Base-by-base conservation (phyloP, 352 stramenopile species). In the Blastocystis sp. region DNA sequence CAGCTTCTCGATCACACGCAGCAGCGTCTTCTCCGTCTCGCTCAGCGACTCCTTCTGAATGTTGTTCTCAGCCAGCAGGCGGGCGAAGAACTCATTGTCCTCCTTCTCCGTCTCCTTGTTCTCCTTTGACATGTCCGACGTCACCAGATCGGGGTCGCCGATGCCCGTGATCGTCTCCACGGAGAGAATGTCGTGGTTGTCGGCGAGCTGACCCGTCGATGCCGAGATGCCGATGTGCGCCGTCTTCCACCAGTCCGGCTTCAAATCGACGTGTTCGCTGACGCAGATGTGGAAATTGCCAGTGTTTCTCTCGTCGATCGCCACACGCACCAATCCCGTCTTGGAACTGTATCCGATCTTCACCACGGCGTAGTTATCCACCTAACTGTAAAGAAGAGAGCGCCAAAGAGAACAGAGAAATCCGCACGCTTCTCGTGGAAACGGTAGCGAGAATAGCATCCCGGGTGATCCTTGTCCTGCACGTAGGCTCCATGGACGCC, bases 171-270 rank as follows among this genome's bases (percentile, higher is more conserved):
- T 82, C 16, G 90, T 89, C 51, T 92, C 67, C 6, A 93, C 78
- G 4, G n/a, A 77, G 13, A 94, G 63, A 0, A 95, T 74, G 67
- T 95, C 93, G 91, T 95, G 93, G 82, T 95, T 95, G 88, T 95
- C 93, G 19, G 93, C 93, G 29, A 95, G 90, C 78, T 94, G 91
- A 39, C 93, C 93, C 35, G 93, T 95, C 62, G 91, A 91, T 29
- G 92, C 92, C 9, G 91, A 91, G 10, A 94, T 35, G 37, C 92
- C 92, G 39, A 93, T 45, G 77, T 93, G 82, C 3, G 90, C 63
- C 1, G 62, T 90, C 3, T 88, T 67, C 24, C 91, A 80, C 91
- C 92, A 94, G 26, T 66, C 80, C 31, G 91, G 60, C 21, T 60
- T 77, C 37, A 94, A 41, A n/a, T 79, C 67, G 21, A 55, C 29